Conservation (phyloP, 1,139 yeast genomes). For the Pichia sp. region DNA sequence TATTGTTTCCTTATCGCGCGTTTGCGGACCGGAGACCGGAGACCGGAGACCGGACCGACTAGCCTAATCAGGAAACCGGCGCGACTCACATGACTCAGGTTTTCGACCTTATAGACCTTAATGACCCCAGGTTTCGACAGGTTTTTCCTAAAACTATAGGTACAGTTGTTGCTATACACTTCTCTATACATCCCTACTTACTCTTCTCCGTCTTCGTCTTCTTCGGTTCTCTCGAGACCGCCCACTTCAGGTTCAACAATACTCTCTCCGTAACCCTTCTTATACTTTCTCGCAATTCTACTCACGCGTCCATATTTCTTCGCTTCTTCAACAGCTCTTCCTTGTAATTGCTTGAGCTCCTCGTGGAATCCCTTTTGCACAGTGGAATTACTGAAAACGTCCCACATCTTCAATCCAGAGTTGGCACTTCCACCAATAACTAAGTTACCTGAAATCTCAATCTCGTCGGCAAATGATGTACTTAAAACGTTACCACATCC, state of each 20-base stretch:
- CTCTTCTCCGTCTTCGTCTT: slow-evolving; percentile 36
- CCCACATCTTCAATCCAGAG: slow-evolving; percentile 84
- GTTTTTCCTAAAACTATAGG: too few species aligned
- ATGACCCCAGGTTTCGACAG: too few species aligned
- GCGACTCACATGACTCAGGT: too few species aligned
- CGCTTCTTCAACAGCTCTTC: slow-evolving; percentile 52
- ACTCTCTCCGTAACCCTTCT: slow-evolving; percentile 41
- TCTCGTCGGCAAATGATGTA: slow-evolving; percentile 78
- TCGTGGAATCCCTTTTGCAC: slow-evolving; percentile 64
- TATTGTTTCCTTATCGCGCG: too few species aligned
- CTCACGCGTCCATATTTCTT: slow-evolving; percentile 50
- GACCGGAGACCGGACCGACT: too few species aligned
- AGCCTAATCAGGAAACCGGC: too few species aligned
- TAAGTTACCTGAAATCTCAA: slow-evolving; percentile 77
- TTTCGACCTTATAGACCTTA: too few species aligned
- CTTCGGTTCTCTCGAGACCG: slow-evolving; percentile 52
- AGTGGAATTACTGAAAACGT: slow-evolving; percentile 71
- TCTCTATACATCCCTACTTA: neutral
- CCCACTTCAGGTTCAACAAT: slow-evolving; percentile 57
- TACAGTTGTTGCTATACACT: too few species aligned
- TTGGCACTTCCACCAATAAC: slow-evolving; percentile 77
- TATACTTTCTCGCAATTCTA: slow-evolving; percentile 68
- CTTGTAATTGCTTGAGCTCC: slow-evolving; percentile 49
- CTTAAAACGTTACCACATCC: slow-evolving; percentile 93
- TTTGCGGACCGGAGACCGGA: too few species aligned